Evolutionary conservation across 1,284 basidiomycete species (phyloP).

Genomic region (Neotropicomus parvogracilis): DNA sequence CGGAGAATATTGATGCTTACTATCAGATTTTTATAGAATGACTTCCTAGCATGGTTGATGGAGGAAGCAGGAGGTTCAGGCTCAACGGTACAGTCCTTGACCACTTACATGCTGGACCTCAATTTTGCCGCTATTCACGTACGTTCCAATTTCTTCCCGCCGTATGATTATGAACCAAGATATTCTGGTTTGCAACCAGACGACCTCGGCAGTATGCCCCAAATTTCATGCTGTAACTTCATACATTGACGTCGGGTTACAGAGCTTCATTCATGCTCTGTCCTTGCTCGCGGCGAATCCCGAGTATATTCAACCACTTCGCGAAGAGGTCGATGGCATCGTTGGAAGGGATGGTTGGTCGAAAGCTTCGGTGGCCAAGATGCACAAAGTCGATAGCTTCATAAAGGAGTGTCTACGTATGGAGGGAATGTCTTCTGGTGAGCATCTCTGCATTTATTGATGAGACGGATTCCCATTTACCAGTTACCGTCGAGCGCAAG

Average conservation of each 20-base stretch:
- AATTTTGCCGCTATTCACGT: background rate
- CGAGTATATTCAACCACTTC: no score
- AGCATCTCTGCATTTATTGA: background rate
- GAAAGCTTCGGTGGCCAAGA: no score
- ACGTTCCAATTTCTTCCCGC: background rate
- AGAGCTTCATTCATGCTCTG: background rate
- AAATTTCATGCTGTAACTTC: no score
- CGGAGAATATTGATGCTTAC: background rate
- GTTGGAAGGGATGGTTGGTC: no score
- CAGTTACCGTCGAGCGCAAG: no score
- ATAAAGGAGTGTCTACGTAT: background rate
- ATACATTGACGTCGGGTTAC: background rate
- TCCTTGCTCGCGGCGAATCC: background rate
- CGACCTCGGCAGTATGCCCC: background rate
- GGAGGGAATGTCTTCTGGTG: background rate
- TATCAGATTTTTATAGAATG: background rate
- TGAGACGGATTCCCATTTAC: no score
- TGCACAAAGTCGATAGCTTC: background rate
- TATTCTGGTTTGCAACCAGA: background rate
- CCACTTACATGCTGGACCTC: background rate
- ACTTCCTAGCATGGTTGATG: background rate
- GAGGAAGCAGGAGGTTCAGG: background rate
- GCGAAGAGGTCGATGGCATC: no score
- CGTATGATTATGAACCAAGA: no score
- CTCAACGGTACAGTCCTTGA: background rate